Base-by-base conservation (phyloP, 2,329 filamentous ascomycete species). In the Fusarium sp. region DNA sequence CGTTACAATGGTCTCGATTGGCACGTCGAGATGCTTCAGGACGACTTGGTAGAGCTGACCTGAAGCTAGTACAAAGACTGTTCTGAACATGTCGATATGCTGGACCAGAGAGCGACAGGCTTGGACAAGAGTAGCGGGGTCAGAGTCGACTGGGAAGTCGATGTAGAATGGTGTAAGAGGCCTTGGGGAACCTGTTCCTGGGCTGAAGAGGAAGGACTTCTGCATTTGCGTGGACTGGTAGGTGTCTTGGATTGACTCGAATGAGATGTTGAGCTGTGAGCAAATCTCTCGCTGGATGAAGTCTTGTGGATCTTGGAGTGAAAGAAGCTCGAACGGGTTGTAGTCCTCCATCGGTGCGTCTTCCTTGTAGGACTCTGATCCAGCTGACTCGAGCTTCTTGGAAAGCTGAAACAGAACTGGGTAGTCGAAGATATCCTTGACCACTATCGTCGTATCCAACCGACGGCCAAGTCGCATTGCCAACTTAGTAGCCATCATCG, bases 81-180 rank as follows among this genome's bases (percentile, higher is more conserved):
- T 68, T 18, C 66, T 54, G 58, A 68, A 68, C n/a, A 70, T 64
- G 12, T 70, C 63, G 1, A 70, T 33, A 3, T 55, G 36, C 9
- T 46, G 7, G 3, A 68, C 31, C 1, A 54, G 27, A 8, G 44
- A 36, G 1, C 54, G n/a, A 0, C 62, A 55, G 8, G 65, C 65
- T 0, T 20, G 50, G 27, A 31, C 9, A 0, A 68, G 38, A 4
- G 42, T 22, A 3, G 27, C 11, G 10, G 47, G 20, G 12, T 55
- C 49, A 18, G 62, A 33, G 12, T 42, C 25, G 5, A 4, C 17
- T 1, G 65, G 65, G n/a, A 68, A 60, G 49, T 66, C 62, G 6
- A 68, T 33, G 15, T 54, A 68, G 13, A 68, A 68, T 0, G 62
- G 54, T 20, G 36, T 29, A 7, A 54, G 54, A 17, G 20, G 36